phyloP scores from a whole-genome alignment of 2,329 filamentous ascomycete genomes.

The Aureobasidium uvarum region DNA sequence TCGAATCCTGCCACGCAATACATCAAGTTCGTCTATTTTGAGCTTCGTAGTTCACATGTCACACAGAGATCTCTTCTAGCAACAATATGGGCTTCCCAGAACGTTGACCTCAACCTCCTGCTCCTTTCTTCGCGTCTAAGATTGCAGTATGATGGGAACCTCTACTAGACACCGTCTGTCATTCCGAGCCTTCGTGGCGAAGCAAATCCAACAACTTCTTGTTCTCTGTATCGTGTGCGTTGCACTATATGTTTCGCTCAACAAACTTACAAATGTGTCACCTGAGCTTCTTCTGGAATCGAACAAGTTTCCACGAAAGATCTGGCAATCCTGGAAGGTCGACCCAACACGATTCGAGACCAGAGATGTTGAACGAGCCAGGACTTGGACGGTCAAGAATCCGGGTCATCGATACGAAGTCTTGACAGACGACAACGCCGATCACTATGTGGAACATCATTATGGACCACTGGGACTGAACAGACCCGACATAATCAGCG shows the following conservation, averaged over 20 bases:
- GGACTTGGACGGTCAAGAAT: constrained; percentile 66
- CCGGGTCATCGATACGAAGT: constrained; percentile 67
- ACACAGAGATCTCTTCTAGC: no score
- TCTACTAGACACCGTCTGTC: neutral
- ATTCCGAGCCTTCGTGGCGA: neutral
- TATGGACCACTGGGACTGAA: constrained; percentile 65
- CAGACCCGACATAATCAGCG: constrained; percentile 61
- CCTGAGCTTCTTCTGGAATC: neutral
- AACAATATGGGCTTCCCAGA: no score
- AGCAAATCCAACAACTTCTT: neutral
- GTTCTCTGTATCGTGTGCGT: neutral
- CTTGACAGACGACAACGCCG: constrained; percentile 65
- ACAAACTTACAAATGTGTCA: neutral
- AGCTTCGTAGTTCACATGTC: no score
- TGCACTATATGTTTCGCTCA: neutral
- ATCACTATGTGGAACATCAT: constrained; percentile 65
- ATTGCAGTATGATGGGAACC: neutral
- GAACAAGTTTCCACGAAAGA: constrained; percentile 61
- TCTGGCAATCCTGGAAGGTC: constrained; percentile 77
- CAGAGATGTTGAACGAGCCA: constrained; percentile 59
- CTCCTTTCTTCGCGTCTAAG: neutral
- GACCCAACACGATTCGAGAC: constrained; percentile 65
- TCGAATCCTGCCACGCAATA: no score
- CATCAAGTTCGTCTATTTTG: no score
- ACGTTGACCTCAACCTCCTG: neutral